These are phyloP conservation scores for Blastobotrys attinorum DNA, from an alignment of 805 yeast species.

Conservation along the genomic window DNA sequence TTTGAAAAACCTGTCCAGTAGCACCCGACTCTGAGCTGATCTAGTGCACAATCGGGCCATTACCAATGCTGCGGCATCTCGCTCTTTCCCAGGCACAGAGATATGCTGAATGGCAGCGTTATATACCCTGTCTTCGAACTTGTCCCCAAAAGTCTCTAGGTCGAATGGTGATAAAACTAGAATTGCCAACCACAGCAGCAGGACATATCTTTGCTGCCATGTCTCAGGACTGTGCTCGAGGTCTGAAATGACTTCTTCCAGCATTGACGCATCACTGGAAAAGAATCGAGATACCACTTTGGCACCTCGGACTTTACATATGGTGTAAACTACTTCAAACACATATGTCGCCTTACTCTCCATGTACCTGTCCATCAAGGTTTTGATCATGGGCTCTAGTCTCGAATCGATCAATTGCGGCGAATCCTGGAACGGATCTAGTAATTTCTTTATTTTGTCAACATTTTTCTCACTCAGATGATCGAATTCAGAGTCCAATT, in stretches of 20 bases:
- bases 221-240: constrained; percentile 15
- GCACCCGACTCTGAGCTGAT: constrained; percentile 31
- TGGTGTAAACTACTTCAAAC: constrained; percentile 42
- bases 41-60: constrained; percentile 49
- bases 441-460: not conserved
- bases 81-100: constrained; percentile 47
- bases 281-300: constrained; percentile 54
- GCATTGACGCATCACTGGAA: constrained; percentile 47
- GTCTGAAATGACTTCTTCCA: constrained; percentile 32
- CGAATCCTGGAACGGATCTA: constrained; percentile 21
- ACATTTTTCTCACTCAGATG: not conserved
- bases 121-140: constrained; percentile 30
- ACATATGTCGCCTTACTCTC: constrained; percentile 9
- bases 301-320: constrained; percentile 59
- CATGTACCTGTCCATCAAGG: constrained; percentile 4
- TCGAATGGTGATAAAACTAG: constrained; percentile 70
- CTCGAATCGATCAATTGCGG: constrained; percentile 22
- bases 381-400: constrained; percentile 8
- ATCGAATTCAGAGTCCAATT: constrained; percentile 2
- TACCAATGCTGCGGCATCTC: constrained; percentile 44
- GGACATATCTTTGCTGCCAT: constrained; percentile 44
- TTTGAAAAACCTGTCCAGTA: constrained; percentile 25
- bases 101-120: constrained; percentile 30
- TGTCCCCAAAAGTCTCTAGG: constrained; percentile 34
- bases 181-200: constrained; percentile 65